phyloP scores from a whole-genome alignment of 2,329 filamentous ascomycete species.

The Ceratocystis huliohia region DNA sequence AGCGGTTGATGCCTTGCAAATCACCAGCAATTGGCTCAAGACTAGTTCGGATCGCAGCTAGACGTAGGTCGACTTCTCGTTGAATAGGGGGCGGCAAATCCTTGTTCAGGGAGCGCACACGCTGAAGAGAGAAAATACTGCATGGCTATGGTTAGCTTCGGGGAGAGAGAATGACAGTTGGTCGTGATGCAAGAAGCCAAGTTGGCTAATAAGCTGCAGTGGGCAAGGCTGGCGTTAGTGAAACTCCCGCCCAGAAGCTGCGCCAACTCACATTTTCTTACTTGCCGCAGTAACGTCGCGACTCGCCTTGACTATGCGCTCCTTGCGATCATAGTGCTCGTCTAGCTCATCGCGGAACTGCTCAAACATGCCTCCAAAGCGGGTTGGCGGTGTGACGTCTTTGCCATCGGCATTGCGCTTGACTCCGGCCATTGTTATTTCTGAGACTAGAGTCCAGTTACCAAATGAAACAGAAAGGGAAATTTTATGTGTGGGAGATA shows the following conservation, averaged over 20 bases:
- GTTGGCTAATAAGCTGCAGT: not conserved
- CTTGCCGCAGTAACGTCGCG: conserved; percentile 85
- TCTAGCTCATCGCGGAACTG: conserved; percentile 77
- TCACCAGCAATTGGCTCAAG: conserved; percentile 59
- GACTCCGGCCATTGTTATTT: conserved; percentile 27
- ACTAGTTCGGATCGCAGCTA: conserved; percentile 56
- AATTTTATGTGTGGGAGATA: not conserved
- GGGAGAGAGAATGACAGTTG: not conserved
- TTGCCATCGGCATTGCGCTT: conserved; percentile 45
- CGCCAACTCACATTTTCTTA: conserved; percentile 71
- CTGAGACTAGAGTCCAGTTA: no score
- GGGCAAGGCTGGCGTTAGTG: not conserved
- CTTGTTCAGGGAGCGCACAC: conserved; percentile 48
- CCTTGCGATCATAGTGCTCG: conserved; percentile 83
- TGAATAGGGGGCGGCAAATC: conserved; percentile 55
- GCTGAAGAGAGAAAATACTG: conserved; percentile 32
- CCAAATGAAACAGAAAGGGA: not conserved
- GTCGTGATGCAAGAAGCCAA: no score
- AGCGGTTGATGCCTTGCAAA: conserved; percentile 63
- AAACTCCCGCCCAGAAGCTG: not conserved
- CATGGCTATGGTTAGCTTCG: not conserved
- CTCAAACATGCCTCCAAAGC: conserved; percentile 67
- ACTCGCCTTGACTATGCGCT: conserved; percentile 80
- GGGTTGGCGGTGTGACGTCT: conserved; percentile 23
- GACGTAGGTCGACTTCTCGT: conserved; percentile 56